A percentile compares a stretch with the other conserved stretches of the same genome.
Evolutionary conservation across 2,329 filamentous ascomycete species (phyloP).

Genomic region (Penicillium sp.): DNA sequence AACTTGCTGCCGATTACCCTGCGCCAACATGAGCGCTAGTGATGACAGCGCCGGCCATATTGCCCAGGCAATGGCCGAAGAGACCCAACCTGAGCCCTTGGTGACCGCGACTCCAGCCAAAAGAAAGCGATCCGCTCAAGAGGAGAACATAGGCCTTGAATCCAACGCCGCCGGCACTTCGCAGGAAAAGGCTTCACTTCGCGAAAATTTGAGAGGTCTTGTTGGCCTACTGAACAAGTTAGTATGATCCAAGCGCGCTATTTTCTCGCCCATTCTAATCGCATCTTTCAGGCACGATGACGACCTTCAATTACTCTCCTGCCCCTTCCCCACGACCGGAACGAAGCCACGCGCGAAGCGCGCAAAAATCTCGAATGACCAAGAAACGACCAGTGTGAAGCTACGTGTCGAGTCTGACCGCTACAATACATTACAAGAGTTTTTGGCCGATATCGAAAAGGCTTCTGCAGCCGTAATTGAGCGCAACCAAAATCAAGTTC

Average conservation of each 20-base stretch:
- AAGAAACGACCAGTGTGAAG: slow-evolving; percentile 34
- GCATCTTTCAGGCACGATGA: slow-evolving; percentile 34
- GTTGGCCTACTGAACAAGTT: slow-evolving; percentile 28
- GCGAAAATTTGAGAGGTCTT: slow-evolving; percentile 33
- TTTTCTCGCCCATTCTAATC: slow-evolving; percentile 15
- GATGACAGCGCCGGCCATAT: slow-evolving; percentile 27
- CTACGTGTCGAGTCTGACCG: slow-evolving; percentile 32
- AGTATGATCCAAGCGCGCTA: slow-evolving; percentile 14
- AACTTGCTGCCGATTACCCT: slow-evolving; percentile 19
- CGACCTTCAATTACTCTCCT: slow-evolving; percentile 40
- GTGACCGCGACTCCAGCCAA: slow-evolving; percentile 34
- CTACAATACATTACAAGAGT: slow-evolving; percentile 39
- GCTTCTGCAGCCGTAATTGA: slow-evolving; percentile 35
- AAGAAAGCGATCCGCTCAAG: slow-evolving; percentile 37
- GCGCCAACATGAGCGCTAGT: slow-evolving; percentile 33
- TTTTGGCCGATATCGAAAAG: slow-evolving; percentile 39
- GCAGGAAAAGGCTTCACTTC: slow-evolving; percentile 28
- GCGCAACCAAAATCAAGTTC: slow-evolving; percentile 24
- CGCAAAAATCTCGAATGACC: slow-evolving; percentile 35
- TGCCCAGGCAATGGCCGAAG: slow-evolving; percentile 32
- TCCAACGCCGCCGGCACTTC: slow-evolving; percentile 17
- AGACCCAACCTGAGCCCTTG: slow-evolving; percentile 26
- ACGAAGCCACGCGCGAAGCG: slow-evolving; percentile 40
- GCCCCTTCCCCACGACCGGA: slow-evolving; percentile 31
- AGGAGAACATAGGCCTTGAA: slow-evolving; percentile 26